A percentile compares a stretch with the other conserved stretches of the same genome.
These are phyloP conservation scores for Penicillium sp. DNA, from an alignment of 2,329 filamentous ascomycete genomes.

Conservation along the genomic window DNA sequence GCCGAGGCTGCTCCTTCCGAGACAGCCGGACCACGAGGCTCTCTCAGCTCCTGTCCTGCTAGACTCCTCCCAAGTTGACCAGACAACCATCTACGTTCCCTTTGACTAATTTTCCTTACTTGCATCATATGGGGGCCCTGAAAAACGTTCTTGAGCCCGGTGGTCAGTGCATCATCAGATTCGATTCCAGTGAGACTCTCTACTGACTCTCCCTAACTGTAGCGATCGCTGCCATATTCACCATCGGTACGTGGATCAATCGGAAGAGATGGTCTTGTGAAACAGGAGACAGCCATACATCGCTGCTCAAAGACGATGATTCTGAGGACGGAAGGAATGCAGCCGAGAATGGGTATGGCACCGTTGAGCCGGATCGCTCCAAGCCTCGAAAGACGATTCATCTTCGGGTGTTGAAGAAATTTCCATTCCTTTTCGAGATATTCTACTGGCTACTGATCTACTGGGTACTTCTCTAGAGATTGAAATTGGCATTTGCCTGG, in stretches of 20 bases:
- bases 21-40: not conserved
- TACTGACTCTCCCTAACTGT: not conserved
- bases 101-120: not conserved
- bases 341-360: conserved; percentile 1
- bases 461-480: conserved; percentile 20
- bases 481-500: not conserved
- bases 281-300: not conserved
- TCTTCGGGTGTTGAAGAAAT: conserved; percentile 24
- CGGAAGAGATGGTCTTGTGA: not conserved
- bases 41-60: not conserved
- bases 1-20: conserved; percentile 1
- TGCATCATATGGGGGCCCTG: not conserved
- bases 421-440: conserved; percentile 33
- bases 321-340: not conserved
- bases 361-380: not conserved
- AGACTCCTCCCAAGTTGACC: not conserved
- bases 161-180: conserved; percentile 2
- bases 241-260: conserved; percentile 6
- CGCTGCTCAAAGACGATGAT: not conserved
- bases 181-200: not conserved
- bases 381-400: conserved; percentile 9
- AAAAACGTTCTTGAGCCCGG: conserved; percentile 7
- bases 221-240: conserved; percentile 8
- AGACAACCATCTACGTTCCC: not conserved
- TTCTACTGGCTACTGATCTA: conserved; percentile 34